Base-by-base conservation (phyloP, 2,329 filamentous ascomycete genomes). In the Pseudogymnoascus sp. region DNA sequence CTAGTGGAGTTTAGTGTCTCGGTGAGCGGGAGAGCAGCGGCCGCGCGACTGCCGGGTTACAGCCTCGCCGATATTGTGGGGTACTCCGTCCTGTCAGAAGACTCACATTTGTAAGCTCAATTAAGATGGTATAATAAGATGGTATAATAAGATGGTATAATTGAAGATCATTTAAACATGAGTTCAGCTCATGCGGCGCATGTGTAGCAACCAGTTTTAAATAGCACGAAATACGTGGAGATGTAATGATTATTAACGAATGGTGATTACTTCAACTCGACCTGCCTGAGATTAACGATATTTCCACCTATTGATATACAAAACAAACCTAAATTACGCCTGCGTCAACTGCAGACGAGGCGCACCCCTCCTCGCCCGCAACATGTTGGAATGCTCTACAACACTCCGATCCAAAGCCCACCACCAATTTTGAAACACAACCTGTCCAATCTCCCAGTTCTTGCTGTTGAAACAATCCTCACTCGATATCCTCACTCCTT, bases 391-490 rank as follows among this genome's bases (percentile, higher is more conserved):
- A 38, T 64, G 64, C 38, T 58, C 36, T 31, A 64, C 39, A 44
- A 65, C 62, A 31, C 44, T 13, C 62, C 7, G 38, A 63, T 65
- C 64, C 31, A 65, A 51, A 36, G 44, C 64, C 64, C 64, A 65
- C 64, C 64, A 65, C 64, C 64, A 65, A 31, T 65, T 59, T 35
- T 61, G 62, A 27, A 65, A 60, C 31, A 65, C 42, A 5, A 59
- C 58, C 63, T 65, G 64, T 58, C 64, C 64, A 17, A 65, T 41
- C 61, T 65, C 64, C 64, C 64, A 65, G 59, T 51, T 64, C 12
- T 63, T 63, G 29, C 33, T 36, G 61, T 63, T 55, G 59, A 63
- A 63, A 29, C 60, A 55, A 38, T 60, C 31, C 58, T 61, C 63
- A 42, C 39, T 51, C n/a, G 13, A 38, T 51, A 65, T 60, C 33